These are phyloP conservation scores for Boeremia lycopersici DNA, from an alignment of 2,329 filamentous ascomycete genomes.

Conservation along the genomic window DNA sequence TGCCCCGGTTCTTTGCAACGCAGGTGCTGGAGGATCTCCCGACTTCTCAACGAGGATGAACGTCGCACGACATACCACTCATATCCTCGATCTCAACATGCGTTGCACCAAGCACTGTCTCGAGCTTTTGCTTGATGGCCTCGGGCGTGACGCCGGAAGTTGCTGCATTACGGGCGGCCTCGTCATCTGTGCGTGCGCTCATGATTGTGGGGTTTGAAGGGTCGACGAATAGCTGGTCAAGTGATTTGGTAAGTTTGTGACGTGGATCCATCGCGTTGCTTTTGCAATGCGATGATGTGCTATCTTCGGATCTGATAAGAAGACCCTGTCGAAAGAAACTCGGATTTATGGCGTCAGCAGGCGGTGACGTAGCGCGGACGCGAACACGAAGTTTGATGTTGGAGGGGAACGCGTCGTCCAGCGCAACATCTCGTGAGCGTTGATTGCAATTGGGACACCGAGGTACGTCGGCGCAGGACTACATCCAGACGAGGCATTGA, in stretches of 20 bases:
- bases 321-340: constrained; percentile 19
- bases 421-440: background rate
- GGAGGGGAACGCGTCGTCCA: constrained; percentile 1
- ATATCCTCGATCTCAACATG: constrained; percentile 91
- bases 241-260: constrained; percentile 43
- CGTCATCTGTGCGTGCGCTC: constrained; percentile 52
- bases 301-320: constrained; percentile 45
- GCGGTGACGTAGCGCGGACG: constrained; percentile 15
- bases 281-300: constrained; percentile 16
- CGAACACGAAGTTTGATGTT: constrained; percentile 22
- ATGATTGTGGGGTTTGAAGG: constrained; percentile 33
- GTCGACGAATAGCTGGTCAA: constrained; percentile 29
- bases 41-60: background rate
- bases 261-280: constrained; percentile 37
- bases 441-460: background rate
- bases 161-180: constrained; percentile 59
- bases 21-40: background rate
- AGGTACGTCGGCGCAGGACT: background rate
- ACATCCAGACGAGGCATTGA: background rate
- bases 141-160: constrained; percentile 72
- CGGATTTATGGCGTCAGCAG: constrained; percentile 16
- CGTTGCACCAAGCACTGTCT: constrained; percentile 71
- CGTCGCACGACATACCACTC: constrained; percentile 68
- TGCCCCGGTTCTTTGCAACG: background rate
- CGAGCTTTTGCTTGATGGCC: constrained; percentile 71